Base-by-base conservation (phyloP, 176 grass and related monocot species). In the Musa acuminata region DNA sequence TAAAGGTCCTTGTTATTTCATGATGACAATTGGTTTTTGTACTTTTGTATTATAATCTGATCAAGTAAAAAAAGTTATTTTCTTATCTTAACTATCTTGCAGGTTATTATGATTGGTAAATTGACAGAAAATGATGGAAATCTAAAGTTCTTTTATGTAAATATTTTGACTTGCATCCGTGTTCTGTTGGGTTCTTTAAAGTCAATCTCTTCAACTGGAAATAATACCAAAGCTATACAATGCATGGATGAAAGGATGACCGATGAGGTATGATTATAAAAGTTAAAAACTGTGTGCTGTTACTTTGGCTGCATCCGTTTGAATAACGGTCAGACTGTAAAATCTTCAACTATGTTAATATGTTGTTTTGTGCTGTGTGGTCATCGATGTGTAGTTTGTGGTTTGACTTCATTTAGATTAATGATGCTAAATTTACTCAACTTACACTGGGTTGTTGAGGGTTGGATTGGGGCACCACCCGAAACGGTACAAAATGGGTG, bases 81-180 rank as follows among this genome's bases (percentile, higher is more conserved):
- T 23, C 23, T 23, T 23, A 23, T 23, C 23, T 23, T 78, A 64
- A 58, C 26, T 50, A 84, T 54, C 16, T 21, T 71, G 66, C 85
- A 96, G 93, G 85, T 90, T 71, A 55, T 75, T 77, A 78, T 83
- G 63, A 81, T 92, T 75, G 55, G 57, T 51, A 74, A 86, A 82
- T 83, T 73, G 80, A 83, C 80, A 77, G 79, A 81, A 16, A 81
- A 80, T 80, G 62, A 62, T 82, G 77, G 79, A 75, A 79, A 55
- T 80, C 75, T 76, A 48, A 75, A 87, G 81, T 78, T 88, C 80
- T 68, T 52, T 9, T 87, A 70, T 81, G 68, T 72, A 9, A 77
- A 92, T 25, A 88, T 79, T 78, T 63, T 92, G 81, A 75, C 66
- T 81, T 82, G 69, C 78, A 35, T 85, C 69, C 79, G 74, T 67